phyloP scores from a whole-genome alignment of 2,329 filamentous ascomycete genomes.

The Alternaria dauci region DNA sequence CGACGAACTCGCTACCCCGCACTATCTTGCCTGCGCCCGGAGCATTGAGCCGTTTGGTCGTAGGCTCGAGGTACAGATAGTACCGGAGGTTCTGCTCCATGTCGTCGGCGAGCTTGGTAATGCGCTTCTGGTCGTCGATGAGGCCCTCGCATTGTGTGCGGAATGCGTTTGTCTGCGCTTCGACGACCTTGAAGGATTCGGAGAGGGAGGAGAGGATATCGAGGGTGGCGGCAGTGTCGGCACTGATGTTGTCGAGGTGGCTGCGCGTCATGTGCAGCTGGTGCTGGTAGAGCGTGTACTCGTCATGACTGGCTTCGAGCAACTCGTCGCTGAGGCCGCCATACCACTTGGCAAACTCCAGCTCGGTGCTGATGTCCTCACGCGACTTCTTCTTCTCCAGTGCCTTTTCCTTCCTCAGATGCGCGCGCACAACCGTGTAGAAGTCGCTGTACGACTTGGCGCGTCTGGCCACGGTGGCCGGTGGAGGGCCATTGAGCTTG shows the following conservation, averaged over 20 bases:
- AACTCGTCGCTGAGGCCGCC: constrained; percentile 70
- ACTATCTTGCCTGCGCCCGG: constrained; percentile 88
- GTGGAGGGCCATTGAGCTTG: constrained; percentile 67
- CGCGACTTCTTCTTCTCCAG: constrained; percentile 48
- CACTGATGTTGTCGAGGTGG: constrained; percentile 80
- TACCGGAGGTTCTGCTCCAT: constrained; percentile 92
- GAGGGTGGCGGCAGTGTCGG: constrained; percentile 79
- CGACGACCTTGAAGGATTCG: constrained; percentile 85
- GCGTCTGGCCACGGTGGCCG: constrained; percentile 70
- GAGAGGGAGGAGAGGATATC: constrained; percentile 80
- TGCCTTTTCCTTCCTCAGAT: constrained; percentile 62
- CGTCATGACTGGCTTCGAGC: constrained; percentile 81
- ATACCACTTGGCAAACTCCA: constrained; percentile 69
- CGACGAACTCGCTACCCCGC: constrained; percentile 81
- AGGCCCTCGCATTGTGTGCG: constrained; percentile 91
- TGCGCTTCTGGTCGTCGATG: constrained; percentile 78
- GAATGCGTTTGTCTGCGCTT: constrained; percentile 91
- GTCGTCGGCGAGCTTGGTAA: constrained; percentile 81
- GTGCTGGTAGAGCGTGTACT: constrained; percentile 84
- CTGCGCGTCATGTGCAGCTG: constrained; percentile 82
- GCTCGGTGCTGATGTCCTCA: constrained; percentile 62
- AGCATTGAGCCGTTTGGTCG: constrained; percentile 88
- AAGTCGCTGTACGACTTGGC: constrained; percentile 83
- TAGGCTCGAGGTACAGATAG: constrained; percentile 91
- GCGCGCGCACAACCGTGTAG: constrained; percentile 68